Evolutionary conservation across 1,284 basidiomycete genomes (phyloP).

Genomic region (Athelia sp.): DNA sequence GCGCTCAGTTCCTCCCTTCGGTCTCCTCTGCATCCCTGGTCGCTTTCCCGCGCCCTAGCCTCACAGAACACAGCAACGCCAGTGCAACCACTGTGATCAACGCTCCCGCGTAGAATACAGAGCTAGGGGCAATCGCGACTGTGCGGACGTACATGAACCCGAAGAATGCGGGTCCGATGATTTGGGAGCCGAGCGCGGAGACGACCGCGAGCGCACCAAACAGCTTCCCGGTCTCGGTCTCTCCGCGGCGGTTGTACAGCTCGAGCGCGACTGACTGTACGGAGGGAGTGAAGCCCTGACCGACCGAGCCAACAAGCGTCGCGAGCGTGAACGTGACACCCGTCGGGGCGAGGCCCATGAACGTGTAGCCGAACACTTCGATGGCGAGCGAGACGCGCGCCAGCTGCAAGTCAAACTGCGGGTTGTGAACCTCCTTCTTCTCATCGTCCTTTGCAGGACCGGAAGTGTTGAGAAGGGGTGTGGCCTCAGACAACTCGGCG

Average conservation of each 20-base stretch:
- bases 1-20: too few species aligned
- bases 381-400: constrained; percentile 53
- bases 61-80: constrained; percentile 37
- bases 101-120: constrained; percentile 48
- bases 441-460: background rate
- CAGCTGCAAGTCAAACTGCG: constrained; percentile 60
- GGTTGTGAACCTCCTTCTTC: too few species aligned
- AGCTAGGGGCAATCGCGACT: constrained; percentile 50
- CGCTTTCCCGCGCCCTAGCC: constrained; percentile 21
- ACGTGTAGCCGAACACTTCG: constrained; percentile 49
- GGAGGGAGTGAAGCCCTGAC: constrained; percentile 58
- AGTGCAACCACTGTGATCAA: constrained; percentile 33
- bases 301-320: constrained; percentile 45
- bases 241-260: constrained; percentile 45
- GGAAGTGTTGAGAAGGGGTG: constrained; percentile 7
- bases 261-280: constrained; percentile 63
- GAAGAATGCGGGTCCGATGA: constrained; percentile 57
- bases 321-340: constrained; percentile 40
- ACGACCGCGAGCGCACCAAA: constrained; percentile 73
- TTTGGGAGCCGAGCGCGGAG: constrained; percentile 52
- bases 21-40: constrained; percentile 6
- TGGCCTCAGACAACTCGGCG: constrained; percentile 26
- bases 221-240: constrained; percentile 54
- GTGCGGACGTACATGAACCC: constrained; percentile 57
- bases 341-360: constrained; percentile 42